These are phyloP conservation scores for Colletotrichum tofieldiae DNA, from an alignment of 2,329 filamentous ascomycete species.

Conservation along the genomic window DNA sequence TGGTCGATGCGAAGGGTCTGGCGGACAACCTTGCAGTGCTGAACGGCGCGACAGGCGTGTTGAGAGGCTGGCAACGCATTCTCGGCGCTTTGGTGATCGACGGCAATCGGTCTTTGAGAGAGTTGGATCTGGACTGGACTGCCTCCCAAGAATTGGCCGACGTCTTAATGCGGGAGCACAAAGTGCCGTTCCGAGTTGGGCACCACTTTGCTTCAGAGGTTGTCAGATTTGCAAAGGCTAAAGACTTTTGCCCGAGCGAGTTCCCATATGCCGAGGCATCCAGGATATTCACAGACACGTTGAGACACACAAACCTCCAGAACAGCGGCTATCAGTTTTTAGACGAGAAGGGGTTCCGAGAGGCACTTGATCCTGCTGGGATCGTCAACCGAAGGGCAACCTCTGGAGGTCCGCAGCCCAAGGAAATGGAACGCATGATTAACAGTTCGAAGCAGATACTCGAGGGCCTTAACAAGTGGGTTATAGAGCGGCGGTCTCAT, in stretches of 20 bases:
- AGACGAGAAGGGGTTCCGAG: slow-evolving; percentile 14
- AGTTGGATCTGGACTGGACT: slow-evolving; percentile 36
- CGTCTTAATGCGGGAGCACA: slow-evolving; percentile 28
- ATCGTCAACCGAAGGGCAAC: slow-evolving; percentile 33
- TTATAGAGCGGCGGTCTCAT: slow-evolving; percentile 11
- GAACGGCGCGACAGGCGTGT: slow-evolving; percentile 5
- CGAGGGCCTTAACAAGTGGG: slow-evolving; percentile 1
- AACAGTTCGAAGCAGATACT: background rate
- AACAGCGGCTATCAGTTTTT: slow-evolving; percentile 4
- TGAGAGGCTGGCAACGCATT: slow-evolving; percentile 20
- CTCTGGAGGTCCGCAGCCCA: slow-evolving; percentile 29
- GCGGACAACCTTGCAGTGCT: slow-evolving; percentile 25
- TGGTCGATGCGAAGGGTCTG: slow-evolving; percentile 34
- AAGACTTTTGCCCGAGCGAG: slow-evolving; percentile 14
- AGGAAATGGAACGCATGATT: slow-evolving; percentile 36
- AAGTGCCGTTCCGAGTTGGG: slow-evolving; percentile 34
- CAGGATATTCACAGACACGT: slow-evolving; percentile 20
- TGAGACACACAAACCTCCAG: slow-evolving; percentile 11
- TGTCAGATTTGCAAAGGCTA: slow-evolving; percentile 27
- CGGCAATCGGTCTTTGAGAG: slow-evolving; percentile 22
- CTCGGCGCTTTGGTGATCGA: slow-evolving; percentile 30
- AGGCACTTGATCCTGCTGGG: slow-evolving; percentile 19
- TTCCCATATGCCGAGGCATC: slow-evolving; percentile 28
- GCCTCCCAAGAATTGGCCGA: slow-evolving; percentile 39
- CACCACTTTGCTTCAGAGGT: slow-evolving; percentile 40